Evolutionary conservation across 2,329 filamentous ascomycete genomes (phyloP).

Genomic region (Macrophomina tecta): DNA sequence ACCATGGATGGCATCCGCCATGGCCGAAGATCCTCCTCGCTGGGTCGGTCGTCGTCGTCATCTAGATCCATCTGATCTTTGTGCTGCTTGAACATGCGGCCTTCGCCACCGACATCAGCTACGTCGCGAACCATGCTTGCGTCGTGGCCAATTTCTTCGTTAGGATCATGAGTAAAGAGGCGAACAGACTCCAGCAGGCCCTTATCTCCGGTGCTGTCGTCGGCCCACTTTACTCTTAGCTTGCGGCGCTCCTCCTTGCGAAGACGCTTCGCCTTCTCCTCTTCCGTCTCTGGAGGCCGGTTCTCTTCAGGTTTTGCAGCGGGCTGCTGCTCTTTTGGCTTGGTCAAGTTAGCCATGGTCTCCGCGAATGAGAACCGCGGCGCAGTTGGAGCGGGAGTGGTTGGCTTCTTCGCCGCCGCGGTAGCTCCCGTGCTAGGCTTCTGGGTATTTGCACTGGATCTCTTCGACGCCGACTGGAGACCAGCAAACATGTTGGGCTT

Average conservation of each 20-base stretch:
- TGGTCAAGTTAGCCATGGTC: conserved; percentile 52
- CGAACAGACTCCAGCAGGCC: conserved; percentile 72
- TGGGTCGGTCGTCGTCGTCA: conserved; percentile 64
- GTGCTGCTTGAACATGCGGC: conserved; percentile 59
- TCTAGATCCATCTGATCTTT: conserved; percentile 70
- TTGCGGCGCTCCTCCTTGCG: conserved; percentile 75
- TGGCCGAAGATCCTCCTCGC: conserved; percentile 48
- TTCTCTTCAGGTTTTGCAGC: conserved; percentile 61
- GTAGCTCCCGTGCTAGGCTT: conserved; percentile 34
- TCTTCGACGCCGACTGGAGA: conserved; percentile 54
- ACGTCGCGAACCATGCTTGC: conserved; percentile 74
- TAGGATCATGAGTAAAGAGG: conserved; percentile 73
- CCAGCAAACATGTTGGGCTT: conserved; percentile 55
- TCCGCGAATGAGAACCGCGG: conserved; percentile 47
- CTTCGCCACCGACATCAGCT: conserved; percentile 71
- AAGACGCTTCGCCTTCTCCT: conserved; percentile 70
- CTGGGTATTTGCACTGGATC: conserved; percentile 39
- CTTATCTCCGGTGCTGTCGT: conserved; percentile 63
- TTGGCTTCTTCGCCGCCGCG: conserved; percentile 28
- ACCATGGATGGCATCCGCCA: conserved; percentile 45
- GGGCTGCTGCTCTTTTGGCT: conserved; percentile 61
- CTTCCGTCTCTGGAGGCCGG: conserved; percentile 66
- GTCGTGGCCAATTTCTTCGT: conserved; percentile 72
- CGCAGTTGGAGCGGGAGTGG: conserved; percentile 35
- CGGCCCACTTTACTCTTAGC: conserved; percentile 73